Evolutionary conservation across 352 stramenopile genomes (phyloP).

Genomic region (Pythium volutum): DNA sequence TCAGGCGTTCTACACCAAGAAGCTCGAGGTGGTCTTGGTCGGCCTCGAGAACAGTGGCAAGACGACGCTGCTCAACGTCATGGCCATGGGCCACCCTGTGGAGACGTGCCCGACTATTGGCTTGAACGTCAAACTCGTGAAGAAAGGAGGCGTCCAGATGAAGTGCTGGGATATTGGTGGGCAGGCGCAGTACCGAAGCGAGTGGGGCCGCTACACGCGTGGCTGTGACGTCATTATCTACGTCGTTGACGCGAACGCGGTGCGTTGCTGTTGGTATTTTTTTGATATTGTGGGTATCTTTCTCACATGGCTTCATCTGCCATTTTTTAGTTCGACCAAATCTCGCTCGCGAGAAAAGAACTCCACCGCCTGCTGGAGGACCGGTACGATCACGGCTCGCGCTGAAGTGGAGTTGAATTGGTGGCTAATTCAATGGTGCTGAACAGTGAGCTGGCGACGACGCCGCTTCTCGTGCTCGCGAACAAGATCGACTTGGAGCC

Average conservation of each 20-base stretch:
- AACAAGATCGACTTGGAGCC: constrained; percentile 99
- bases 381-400: constrained; percentile 46
- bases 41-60: constrained; percentile 97
- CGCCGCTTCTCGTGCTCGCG: constrained; percentile 94
- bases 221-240: constrained; percentile 99
- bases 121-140: constrained; percentile 96
- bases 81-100: constrained; percentile 94
- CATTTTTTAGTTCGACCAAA: constrained; percentile 85
- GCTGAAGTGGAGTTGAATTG: not conserved
- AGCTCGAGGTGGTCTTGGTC: constrained; percentile 96
- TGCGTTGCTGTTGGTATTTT: constrained; percentile 31
- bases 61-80: constrained; percentile 95
- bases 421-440: constrained; percentile 6
- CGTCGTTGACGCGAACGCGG: constrained; percentile 96
- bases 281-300: not conserved
- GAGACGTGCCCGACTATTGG: constrained; percentile 97
- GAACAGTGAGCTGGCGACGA: constrained; percentile 81
- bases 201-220: constrained; percentile 93
- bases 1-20: constrained; percentile 97
- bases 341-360: constrained; percentile 93
- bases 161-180: constrained; percentile 99
- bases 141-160: constrained; percentile 95
- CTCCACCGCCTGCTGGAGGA: constrained; percentile 93
- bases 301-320: constrained; percentile 13
- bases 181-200: constrained; percentile 94